A percentile compares a stretch with the other conserved stretches of the same genome.
Conservation (phyloP, 495 filamentous ascomycete genomes). For the Mycothermus thermophilus region DNA sequence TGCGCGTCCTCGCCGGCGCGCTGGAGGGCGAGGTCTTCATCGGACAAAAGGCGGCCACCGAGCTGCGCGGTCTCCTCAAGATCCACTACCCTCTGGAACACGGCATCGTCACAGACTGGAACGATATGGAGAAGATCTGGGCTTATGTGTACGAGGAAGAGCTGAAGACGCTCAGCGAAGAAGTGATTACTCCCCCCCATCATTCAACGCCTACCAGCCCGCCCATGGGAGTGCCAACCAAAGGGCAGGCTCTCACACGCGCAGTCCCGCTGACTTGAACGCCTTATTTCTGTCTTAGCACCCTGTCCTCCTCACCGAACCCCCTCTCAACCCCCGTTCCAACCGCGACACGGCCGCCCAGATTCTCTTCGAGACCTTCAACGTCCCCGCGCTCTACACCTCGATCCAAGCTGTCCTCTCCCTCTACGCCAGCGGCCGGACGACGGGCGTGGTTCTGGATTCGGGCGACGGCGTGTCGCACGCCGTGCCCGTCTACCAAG, state of each 20-base stretch:
- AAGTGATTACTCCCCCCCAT: slow-evolving; percentile 45
- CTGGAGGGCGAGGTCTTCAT: slow-evolving; percentile 97
- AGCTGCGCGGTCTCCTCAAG: slow-evolving; percentile 85
- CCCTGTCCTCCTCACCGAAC: slow-evolving; percentile 91
- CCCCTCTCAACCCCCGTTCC: slow-evolving; percentile 85
- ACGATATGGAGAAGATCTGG: slow-evolving; percentile 99
- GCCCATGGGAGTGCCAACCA: not conserved
- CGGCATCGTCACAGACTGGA: slow-evolving; percentile 98
- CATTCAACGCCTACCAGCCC: not conserved
- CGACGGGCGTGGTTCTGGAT: slow-evolving; percentile 91
- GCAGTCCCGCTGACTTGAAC: not conserved
- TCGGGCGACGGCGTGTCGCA: slow-evolving; percentile 95
- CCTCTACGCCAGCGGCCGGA: slow-evolving; percentile 89
- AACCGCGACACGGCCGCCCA: slow-evolving; percentile 96
- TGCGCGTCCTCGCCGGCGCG: slow-evolving; percentile 87
- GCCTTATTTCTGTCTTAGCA: slow-evolving; percentile 58
- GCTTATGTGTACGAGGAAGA: slow-evolving; percentile 51
- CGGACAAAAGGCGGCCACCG: slow-evolving; percentile 74
- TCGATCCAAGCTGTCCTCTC: slow-evolving; percentile 96
- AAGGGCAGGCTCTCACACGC: slow-evolving; percentile 2
- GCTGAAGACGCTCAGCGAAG: slow-evolving; percentile 90
- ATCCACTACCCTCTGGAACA: slow-evolving; percentile 93
- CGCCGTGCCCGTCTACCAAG: slow-evolving; percentile 94
- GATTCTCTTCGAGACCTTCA: slow-evolving; percentile 98
- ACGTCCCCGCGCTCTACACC: slow-evolving; percentile 89